Conservation (phyloP, 257 asterid genomes). For the Solanum chmielewskii region DNA sequence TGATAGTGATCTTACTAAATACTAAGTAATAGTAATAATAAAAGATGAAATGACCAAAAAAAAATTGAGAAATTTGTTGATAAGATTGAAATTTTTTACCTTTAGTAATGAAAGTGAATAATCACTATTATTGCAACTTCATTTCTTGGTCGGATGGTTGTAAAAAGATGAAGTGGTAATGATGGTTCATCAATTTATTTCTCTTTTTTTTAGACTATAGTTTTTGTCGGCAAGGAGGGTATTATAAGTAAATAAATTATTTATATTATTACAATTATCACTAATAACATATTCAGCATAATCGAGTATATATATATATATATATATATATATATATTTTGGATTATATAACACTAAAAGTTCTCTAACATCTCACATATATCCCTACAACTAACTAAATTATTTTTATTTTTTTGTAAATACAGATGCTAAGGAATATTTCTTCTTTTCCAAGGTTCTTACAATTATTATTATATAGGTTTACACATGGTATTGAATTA, state of each 20-base stretch:
- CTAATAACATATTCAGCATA: not conserved
- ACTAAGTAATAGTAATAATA: not conserved
- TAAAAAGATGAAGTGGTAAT: not conserved
- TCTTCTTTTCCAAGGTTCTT: not conserved
- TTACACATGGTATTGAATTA: not conserved
- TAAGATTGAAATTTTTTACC: not conserved
- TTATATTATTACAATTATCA: not conserved
- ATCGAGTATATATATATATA: not conserved
- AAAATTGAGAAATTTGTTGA: not conserved
- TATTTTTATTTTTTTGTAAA: not conserved
- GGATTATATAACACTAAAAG: not conserved
- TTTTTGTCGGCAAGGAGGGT: not conserved
- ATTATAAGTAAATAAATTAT: not conserved
- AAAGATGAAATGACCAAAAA: not conserved
- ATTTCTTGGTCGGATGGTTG: not conserved
- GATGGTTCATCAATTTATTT: not conserved
- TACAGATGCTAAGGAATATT: not conserved
- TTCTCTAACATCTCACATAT: not conserved
- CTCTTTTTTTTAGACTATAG: not conserved
- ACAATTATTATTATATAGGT: not conserved
- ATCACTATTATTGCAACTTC: not conserved
- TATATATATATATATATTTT: not conserved
- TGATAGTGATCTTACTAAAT: not conserved
- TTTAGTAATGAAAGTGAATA: not conserved
- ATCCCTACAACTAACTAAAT: not conserved